Percentiles rank a stretch among this genome's conserved stretches.
Evolutionary conservation across 1,284 basidiomycete genomes (phyloP).

Genomic region (Boletus subluridellus): DNA sequence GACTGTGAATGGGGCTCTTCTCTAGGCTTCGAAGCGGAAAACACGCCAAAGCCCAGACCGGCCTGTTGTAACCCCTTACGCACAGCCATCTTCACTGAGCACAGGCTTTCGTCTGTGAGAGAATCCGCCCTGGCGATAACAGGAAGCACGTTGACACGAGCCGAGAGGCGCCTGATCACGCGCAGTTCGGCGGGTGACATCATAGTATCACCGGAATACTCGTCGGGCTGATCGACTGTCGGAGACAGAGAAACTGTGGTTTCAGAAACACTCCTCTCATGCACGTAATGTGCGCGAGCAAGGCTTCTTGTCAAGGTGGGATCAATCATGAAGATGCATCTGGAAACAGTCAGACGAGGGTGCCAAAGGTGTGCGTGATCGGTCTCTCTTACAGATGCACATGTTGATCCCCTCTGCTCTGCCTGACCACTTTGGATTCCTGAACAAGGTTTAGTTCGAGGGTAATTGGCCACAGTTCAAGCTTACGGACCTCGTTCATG

Average conservation of each 20-base stretch:
- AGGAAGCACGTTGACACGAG: slow-evolving; percentile 71
- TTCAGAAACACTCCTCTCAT: slow-evolving; percentile 55
- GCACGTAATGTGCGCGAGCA: slow-evolving; percentile 46
- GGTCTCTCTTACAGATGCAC: slow-evolving; percentile 65
- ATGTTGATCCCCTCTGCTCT: slow-evolving; percentile 80
- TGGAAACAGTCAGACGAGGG: slow-evolving; percentile 32
- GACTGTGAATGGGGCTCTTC: slow-evolving; percentile 16
- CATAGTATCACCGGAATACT: slow-evolving; percentile 46
- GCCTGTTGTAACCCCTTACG: slow-evolving; percentile 59
- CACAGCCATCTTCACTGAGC: slow-evolving; percentile 63
- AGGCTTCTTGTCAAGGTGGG: slow-evolving; percentile 58
- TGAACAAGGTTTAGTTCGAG: slow-evolving; percentile 28
- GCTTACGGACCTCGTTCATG: slow-evolving; percentile 66
- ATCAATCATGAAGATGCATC: slow-evolving; percentile 80
- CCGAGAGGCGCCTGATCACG: slow-evolving; percentile 67
- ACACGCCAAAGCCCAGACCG: slow-evolving; percentile 69
- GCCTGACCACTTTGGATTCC: slow-evolving; percentile 81
- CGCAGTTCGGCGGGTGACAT: slow-evolving; percentile 75
- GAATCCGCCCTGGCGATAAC: slow-evolving; percentile 74
- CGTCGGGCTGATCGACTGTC: slow-evolving; percentile 43
- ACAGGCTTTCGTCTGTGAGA: slow-evolving; percentile 68
- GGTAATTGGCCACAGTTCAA: not conserved
- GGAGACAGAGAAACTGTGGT: slow-evolving; percentile 51
- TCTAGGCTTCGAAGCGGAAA: slow-evolving; percentile 44
- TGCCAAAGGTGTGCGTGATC: not conserved